Evolutionary conservation across 352 stramenopile genomes (phyloP).

Genomic region (Pythium apleroticum): DNA sequence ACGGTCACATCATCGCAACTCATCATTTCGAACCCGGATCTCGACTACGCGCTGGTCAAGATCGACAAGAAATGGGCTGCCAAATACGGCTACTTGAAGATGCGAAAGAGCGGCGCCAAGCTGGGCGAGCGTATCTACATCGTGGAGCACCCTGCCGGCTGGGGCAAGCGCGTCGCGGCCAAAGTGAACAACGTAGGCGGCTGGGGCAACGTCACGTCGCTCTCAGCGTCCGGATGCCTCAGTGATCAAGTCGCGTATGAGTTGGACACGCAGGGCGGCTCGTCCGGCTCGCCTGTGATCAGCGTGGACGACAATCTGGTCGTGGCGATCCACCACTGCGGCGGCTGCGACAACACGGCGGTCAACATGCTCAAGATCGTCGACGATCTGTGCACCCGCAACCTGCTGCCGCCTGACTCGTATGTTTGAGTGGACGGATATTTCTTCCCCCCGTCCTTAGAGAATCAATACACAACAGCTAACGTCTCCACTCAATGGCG

Average conservation of each 20-base stretch:
- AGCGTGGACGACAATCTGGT: slow-evolving; percentile 54
- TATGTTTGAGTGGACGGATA: background rate
- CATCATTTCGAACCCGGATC: slow-evolving; percentile 3
- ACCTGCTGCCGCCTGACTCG: slow-evolving; percentile 33
- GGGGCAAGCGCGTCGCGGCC: slow-evolving; percentile 68
- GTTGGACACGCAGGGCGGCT: slow-evolving; percentile 66
- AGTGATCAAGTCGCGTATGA: slow-evolving; percentile 60
- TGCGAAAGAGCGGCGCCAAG: slow-evolving; percentile 43
- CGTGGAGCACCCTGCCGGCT: slow-evolving; percentile 55
- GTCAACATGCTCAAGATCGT: slow-evolving; percentile 69
- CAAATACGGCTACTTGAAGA: slow-evolving; percentile 55
- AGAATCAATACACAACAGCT: background rate
- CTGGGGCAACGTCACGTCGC: slow-evolving; percentile 44
- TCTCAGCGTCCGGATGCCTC: slow-evolving; percentile 41
- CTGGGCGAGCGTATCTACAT: slow-evolving; percentile 63
- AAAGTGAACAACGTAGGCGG: slow-evolving; percentile 34
- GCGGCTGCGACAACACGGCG: slow-evolving; percentile 66
- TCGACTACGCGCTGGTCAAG: slow-evolving; percentile 24
- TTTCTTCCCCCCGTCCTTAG: background rate
- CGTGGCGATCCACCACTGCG: slow-evolving; percentile 70
- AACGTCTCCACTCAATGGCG: background rate
- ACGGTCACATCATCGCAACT: slow-evolving; percentile 3
- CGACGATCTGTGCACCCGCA: slow-evolving; percentile 36
- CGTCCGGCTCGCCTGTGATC: slow-evolving; percentile 67
- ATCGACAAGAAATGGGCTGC: slow-evolving; percentile 43